Evolutionary conservation across 768 basidiomycete genomes (phyloP).

Genomic region (Tulasnella sp.): DNA sequence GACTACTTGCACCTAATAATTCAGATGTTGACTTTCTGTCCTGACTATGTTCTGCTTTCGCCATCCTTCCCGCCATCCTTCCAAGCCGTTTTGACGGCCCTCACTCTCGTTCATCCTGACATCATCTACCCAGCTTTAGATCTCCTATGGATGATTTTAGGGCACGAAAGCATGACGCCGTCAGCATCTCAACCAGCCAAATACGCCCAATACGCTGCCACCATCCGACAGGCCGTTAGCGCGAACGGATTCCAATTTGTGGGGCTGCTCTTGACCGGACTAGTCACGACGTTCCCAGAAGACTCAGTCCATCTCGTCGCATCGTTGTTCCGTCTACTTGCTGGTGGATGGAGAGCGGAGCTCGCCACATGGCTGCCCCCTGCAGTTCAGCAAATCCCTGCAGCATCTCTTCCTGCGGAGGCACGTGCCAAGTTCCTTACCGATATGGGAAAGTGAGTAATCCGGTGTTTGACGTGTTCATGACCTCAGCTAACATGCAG

Average conservation of each 20-base stretch:
- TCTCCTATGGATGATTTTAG: constrained; percentile 72
- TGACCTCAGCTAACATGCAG: neutral
- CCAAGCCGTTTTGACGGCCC: constrained; percentile 71
- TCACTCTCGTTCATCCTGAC: constrained; percentile 81
- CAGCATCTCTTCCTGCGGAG: constrained; percentile 59
- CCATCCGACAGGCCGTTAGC: constrained; percentile 63
- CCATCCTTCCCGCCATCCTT: constrained; percentile 77
- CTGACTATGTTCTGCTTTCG: constrained; percentile 79
- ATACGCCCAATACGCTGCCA: constrained; percentile 61
- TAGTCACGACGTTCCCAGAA: constrained; percentile 87
- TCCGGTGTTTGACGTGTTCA: neutral
- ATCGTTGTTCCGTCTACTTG: constrained; percentile 73
- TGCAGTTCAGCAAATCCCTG: constrained; percentile 71
- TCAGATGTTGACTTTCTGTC: constrained; percentile 65
- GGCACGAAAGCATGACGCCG: constrained; percentile 68
- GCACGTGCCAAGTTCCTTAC: constrained; percentile 73
- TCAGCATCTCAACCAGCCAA: constrained; percentile 54
- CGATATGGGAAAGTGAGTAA: constrained; percentile 72
- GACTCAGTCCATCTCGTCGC: constrained; percentile 75
- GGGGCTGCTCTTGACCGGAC: constrained; percentile 69
- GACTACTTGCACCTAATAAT: constrained; percentile 86
- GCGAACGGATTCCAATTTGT: constrained; percentile 76
- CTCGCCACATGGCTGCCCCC: constrained; percentile 72
- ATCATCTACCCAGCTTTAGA: constrained; percentile 81
- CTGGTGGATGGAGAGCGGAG: constrained; percentile 67